Evolutionary conservation across 2,329 filamentous ascomycete genomes (phyloP).

Genomic region (Teratosphaeria viscida): DNA sequence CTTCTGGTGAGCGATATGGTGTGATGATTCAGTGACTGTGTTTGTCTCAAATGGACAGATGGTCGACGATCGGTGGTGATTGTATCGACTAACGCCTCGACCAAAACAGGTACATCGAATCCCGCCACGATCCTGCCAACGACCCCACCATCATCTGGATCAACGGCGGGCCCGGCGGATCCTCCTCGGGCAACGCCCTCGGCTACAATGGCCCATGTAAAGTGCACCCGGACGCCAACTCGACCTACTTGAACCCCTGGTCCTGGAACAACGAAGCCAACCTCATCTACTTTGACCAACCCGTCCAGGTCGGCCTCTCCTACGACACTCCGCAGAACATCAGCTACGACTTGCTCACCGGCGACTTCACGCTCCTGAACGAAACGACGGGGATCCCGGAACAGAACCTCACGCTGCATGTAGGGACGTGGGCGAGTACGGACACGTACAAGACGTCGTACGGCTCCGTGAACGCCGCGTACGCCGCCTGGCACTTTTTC

Average conservation of each 20-base stretch:
- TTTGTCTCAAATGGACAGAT: background rate
- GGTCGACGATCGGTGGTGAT: background rate
- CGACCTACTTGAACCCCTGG: slow-evolving; percentile 42
- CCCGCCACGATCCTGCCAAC: slow-evolving; percentile 43
- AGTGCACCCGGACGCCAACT: slow-evolving; percentile 12
- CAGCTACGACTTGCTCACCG: slow-evolving; percentile 22
- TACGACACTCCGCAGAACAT: slow-evolving; percentile 26
- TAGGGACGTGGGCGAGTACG: slow-evolving; percentile 43
- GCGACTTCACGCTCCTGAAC: slow-evolving; percentile 3
- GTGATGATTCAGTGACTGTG: background rate
- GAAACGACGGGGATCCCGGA: slow-evolving; percentile 48
- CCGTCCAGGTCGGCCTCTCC: slow-evolving; percentile 11
- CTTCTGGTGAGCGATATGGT: slow-evolving; percentile 29
- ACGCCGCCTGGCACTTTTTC: slow-evolving; percentile 52
- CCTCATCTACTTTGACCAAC: slow-evolving; percentile 28
- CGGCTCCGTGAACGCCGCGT: slow-evolving; percentile 32
- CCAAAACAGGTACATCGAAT: slow-evolving; percentile 50
- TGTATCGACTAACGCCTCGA: background rate
- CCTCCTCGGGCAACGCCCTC: slow-evolving; percentile 37
- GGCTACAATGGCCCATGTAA: slow-evolving; percentile 44
- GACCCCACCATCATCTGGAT: slow-evolving; percentile 51
- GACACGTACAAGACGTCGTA: slow-evolving; percentile 37
- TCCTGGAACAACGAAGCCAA: slow-evolving; percentile 47
- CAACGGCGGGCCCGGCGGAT: slow-evolving; percentile 48
- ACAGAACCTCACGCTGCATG: slow-evolving; percentile 43